phyloP scores from a whole-genome alignment of 495 filamentous ascomycete species.

The Pseudomonodictys pantanalensis region DNA sequence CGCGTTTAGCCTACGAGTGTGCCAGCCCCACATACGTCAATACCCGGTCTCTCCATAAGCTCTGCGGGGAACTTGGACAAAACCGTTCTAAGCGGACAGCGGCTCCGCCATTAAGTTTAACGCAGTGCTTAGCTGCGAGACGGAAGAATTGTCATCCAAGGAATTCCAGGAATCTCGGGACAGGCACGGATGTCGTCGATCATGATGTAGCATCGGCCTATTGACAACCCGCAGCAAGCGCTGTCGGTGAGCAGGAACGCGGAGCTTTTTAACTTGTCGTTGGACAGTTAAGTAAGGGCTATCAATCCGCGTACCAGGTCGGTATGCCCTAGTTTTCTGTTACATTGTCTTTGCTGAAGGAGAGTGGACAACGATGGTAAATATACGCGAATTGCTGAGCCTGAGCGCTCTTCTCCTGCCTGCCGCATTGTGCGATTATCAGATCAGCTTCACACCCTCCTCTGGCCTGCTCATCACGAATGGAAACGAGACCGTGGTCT shows the following conservation, averaged over 20 bases:
- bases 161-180: too few species aligned
- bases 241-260: constrained; percentile 15
- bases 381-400: neutral
- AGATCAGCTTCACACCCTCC: neutral
- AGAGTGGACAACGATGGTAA: neutral
- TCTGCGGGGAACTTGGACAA: too few species aligned
- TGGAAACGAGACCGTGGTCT: constrained; percentile 5
- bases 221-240: constrained; percentile 4
- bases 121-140: too few species aligned
- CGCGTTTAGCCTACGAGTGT: too few species aligned
- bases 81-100: too few species aligned
- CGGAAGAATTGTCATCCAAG: too few species aligned
- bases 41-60: too few species aligned
- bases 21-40: too few species aligned
- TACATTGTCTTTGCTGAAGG: neutral
- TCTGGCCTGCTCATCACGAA: constrained; percentile 5
- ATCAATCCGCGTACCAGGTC: neutral
- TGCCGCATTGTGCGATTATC: constrained; percentile 2
- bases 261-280: constrained; percentile 13
- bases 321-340: neutral
- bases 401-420: neutral
- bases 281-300: neutral
- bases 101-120: too few species aligned
- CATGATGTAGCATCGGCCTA: constrained; percentile 25
- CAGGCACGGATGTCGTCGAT: too few species aligned